A percentile compares a stretch with the other conserved stretches of the same genome.
Evolutionary conservation across 116 monocot genomes (phyloP).

Genomic region (Dioscorea cayenensis): DNA sequence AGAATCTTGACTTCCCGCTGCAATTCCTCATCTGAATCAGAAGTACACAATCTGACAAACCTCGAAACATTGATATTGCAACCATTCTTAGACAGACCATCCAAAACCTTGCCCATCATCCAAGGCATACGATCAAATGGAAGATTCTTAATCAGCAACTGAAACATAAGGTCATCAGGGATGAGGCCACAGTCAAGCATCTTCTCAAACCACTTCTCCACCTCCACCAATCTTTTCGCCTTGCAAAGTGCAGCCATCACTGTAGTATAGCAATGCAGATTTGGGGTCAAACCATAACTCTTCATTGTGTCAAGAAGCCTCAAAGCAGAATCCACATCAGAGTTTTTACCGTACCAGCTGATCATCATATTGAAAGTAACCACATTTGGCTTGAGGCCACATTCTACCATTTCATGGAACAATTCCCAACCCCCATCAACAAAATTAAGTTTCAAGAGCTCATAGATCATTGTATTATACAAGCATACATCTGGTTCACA

Average conservation of each 20-base stretch:
- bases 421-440: too few relatives aligned
- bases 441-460: constrained; percentile 19
- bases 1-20: too few relatives aligned
- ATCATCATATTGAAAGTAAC: constrained; percentile 28
- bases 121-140: too few relatives aligned
- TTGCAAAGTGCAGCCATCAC: constrained; percentile 27
- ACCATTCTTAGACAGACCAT: too few relatives aligned
- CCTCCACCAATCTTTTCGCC: constrained; percentile 25
- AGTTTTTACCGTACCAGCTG: constrained; percentile 23
- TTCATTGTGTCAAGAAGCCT: constrained; percentile 16
- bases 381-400: constrained; percentile 17
- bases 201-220: constrained; percentile 19
- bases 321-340: constrained; percentile 22
- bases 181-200: too few relatives aligned
- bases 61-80: too few relatives aligned
- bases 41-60: too few relatives aligned
- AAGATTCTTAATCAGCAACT: too few relatives aligned
- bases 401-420: constrained; percentile 24
- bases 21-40: too few relatives aligned
- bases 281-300: constrained; percentile 8
- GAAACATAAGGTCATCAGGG: too few relatives aligned
- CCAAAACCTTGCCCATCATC: too few relatives aligned
- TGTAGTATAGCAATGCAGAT: constrained; percentile 26
- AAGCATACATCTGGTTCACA: constrained; percentile 29
- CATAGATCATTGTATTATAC: constrained; percentile 28